phyloP scores from a whole-genome alignment of 805 yeast genomes.

The Pichia scutulata region DNA sequence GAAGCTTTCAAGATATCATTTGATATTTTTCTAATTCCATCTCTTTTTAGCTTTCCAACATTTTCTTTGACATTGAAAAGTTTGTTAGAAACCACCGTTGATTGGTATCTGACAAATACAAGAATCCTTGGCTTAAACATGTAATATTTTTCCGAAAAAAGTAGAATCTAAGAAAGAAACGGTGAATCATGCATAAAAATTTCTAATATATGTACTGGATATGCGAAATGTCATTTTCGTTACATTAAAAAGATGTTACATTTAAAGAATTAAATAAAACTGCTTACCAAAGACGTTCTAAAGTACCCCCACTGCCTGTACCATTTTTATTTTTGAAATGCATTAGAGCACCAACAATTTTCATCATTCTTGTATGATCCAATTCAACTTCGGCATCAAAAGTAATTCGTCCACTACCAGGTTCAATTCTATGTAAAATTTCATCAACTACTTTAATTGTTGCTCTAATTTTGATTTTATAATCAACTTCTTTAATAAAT shows the following conservation, averaged over 20 bases:
- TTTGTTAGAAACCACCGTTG: not conserved
- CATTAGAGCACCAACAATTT: conserved; percentile 21
- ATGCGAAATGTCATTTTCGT: not conserved
- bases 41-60: not conserved
- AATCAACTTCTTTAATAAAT: conserved; percentile 23
- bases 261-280: not conserved
- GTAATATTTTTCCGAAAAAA: not conserved
- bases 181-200: no score
- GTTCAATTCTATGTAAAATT: conserved; percentile 16
- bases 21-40: not conserved
- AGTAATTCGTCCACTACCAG: conserved; percentile 24
- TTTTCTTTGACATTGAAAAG: not conserved
- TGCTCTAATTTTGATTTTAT: conserved; percentile 26
- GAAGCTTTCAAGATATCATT: not conserved
- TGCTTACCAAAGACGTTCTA: conserved; percentile 25
- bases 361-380: conserved; percentile 30
- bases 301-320: conserved; percentile 18
- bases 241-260: not conserved
- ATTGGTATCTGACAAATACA: not conserved
- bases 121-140: not conserved
- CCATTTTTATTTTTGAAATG: conserved; percentile 19
- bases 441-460: conserved; percentile 20
- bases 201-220: no score
- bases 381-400: conserved; percentile 30
- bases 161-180: no score